These are phyloP conservation scores for Trichophyton rubrum DNA, from an alignment of 2,329 filamentous ascomycete genomes.

Conservation along the genomic window DNA sequence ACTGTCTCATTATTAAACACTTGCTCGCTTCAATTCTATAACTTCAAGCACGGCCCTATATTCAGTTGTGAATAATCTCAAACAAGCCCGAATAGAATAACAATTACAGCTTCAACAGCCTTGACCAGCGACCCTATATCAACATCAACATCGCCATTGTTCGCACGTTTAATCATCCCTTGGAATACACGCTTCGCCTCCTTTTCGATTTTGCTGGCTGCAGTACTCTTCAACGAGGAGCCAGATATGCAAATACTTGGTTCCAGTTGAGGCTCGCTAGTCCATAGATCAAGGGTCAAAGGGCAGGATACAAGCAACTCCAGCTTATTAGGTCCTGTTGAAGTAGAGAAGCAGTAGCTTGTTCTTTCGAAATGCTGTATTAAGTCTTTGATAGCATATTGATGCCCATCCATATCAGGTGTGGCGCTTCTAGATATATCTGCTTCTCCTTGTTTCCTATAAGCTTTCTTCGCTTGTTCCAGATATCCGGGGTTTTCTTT, in stretches of 20 bases:
- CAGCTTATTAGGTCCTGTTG: conserved; percentile 6
- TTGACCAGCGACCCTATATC: conserved; percentile 23
- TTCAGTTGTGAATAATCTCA: not conserved
- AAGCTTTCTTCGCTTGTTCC: conserved; percentile 7
- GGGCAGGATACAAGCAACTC: conserved; percentile 25
- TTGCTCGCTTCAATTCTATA: not conserved
- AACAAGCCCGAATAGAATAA: conserved; percentile 20
- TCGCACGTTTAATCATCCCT: conserved; percentile 20
- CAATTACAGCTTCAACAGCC: conserved; percentile 25
- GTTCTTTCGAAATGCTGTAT: conserved; percentile 28
- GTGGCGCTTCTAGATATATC: not conserved
- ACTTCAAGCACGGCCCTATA: too few relatives aligned
- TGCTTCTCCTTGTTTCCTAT: conserved; percentile 10
- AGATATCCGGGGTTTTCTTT: not conserved
- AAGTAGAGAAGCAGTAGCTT: conserved; percentile 23
- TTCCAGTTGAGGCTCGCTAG: conserved; percentile 27
- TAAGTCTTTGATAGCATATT: conserved; percentile 19
- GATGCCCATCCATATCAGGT: not conserved
- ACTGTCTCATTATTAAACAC: not conserved
- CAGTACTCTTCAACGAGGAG: not conserved
- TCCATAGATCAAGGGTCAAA: conserved; percentile 29
- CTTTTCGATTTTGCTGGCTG: conserved; percentile 22
- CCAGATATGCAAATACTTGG: conserved; percentile 25
- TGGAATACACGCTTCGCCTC: conserved; percentile 30
- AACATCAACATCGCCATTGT: conserved; percentile 13